Evolutionary conservation across 768 basidiomycete species (phyloP), one percentile per base, ranked within the genome.

Genomic region (Macrolepiota dolichaula): DNA sequence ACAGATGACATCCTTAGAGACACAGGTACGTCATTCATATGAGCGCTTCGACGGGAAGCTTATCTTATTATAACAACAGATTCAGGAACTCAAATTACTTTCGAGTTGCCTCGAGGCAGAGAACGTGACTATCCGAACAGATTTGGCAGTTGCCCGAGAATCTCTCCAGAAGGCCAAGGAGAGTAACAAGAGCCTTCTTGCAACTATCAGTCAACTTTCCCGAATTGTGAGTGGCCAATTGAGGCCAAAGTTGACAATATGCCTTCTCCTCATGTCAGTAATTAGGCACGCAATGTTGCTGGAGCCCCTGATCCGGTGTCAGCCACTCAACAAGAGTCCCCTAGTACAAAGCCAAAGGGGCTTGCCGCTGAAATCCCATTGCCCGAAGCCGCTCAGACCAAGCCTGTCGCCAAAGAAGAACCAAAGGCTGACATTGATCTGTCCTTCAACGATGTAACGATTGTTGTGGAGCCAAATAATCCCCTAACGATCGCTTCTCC

Each of bases 121-220:
- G 19, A 72, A 71, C 29, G 54, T 59, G 7, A 57, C 60, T 19
- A 59, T 72, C 29, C 65, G 63, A 32, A 63, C 66, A 32, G 70
- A 72, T 44, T 56, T 74, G 1, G 62, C 63, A 24, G 51, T 46
- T 17, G 62, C 65, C 22, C 65, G 66, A 17, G 70, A 68, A 40
- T 72, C 65, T 51, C 66, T 75, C 15, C 68, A 69, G 15, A 75
- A 68, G 64, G 60, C 66, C 2, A 72, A 73, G 58, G 71, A 70
- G 17, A 70, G 59, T 37, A 70, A 71, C 15, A 70, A 69, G 49
- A 64, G 55, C 15, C 63, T 75, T 24, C 60, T 68, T 36, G 49
- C 62, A 13, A 73, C 71, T 49, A 70, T 76, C 29, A 63, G 65
- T 24, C 71, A 72, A 49, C 63, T 76, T 24, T 70, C 70, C 46